Evolutionary conservation across 345 rosid species (phyloP).

Genomic region (Salix brachista): DNA sequence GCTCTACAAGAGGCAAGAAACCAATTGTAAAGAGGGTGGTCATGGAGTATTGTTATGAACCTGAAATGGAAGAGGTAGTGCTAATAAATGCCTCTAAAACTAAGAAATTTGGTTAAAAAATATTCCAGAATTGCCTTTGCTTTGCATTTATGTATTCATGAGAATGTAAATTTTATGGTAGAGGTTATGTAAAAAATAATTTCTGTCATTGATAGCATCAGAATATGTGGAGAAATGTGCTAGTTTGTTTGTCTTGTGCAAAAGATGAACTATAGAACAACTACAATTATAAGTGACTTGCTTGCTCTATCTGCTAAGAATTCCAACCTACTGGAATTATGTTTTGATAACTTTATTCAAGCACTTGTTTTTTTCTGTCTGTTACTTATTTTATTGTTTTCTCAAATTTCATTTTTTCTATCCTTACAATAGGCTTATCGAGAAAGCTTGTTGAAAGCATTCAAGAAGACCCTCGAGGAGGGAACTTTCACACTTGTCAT

Average conservation of each 20-base stretch:
- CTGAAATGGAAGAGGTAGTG: conserved; percentile 97
- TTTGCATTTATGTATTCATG: background rate
- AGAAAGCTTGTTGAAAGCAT: conserved; percentile 94
- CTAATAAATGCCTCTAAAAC: conserved; percentile 5
- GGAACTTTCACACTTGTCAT: conserved; percentile 77
- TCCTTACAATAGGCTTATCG: conserved; percentile 57
- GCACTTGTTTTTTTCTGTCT: background rate
- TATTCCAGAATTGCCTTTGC: background rate
- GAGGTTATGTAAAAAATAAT: no score
- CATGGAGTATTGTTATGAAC: conserved; percentile 93
- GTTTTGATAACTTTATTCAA: no score
- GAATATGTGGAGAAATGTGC: no score
- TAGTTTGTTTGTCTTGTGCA: no score
- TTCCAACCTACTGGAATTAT: no score
- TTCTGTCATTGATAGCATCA: no score
- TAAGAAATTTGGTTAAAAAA: background rate
- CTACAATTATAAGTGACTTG: no score
- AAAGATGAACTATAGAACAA: no score
- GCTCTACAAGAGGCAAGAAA: conserved; percentile 64
- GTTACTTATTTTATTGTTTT: background rate
- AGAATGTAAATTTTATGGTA: no score
- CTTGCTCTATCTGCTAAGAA: no score
- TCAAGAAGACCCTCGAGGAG: conserved; percentile 85
- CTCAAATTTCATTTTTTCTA: background rate
- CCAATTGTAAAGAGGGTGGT: conserved; percentile 59